Evolutionary conservation across 495 filamentous ascomycete genomes (phyloP).

Genomic region (Saxispiralis lemnorum): DNA sequence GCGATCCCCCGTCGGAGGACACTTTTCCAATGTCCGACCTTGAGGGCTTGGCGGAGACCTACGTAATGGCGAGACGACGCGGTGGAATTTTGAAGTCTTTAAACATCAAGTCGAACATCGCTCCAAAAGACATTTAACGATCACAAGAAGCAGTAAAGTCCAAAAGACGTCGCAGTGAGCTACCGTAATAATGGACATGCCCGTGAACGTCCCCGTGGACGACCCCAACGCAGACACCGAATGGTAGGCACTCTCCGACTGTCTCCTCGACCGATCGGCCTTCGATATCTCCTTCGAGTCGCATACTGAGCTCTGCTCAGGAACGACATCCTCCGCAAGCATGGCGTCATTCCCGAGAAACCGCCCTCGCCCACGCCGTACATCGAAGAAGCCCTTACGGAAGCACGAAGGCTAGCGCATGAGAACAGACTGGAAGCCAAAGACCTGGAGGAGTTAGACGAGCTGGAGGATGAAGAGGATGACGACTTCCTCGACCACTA

Average conservation of each 20-base stretch:
- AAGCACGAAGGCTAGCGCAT: slow-evolving; percentile 61
- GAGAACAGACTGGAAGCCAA: slow-evolving; percentile 87
- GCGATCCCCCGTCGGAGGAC: slow-evolving; percentile 2
- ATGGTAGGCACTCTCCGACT: slow-evolving; percentile 41
- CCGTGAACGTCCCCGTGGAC: slow-evolving; percentile 71
- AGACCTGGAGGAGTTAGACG: slow-evolving; percentile 79
- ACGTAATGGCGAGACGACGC: no score
- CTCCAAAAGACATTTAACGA: no score
- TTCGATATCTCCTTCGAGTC: slow-evolving; percentile 1
- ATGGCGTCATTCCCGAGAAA: slow-evolving; percentile 90
- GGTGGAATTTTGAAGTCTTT: no score
- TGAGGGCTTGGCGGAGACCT: slow-evolving; percentile 4
- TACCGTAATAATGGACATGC: slow-evolving; percentile 43
- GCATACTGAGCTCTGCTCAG: slow-evolving; percentile 28
- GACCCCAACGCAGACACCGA: slow-evolving; percentile 95
- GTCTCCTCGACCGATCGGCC: not conserved
- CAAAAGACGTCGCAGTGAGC: no score
- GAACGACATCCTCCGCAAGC: slow-evolving; percentile 97
- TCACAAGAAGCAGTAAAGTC: no score
- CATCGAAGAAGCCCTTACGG: slow-evolving; percentile 84
- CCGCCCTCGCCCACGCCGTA: slow-evolving; percentile 82
- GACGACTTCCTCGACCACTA: slow-evolving; percentile 61
- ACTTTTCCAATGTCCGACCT: slow-evolving; percentile 3
- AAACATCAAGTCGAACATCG: no score
- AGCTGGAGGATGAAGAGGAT: slow-evolving; percentile 87